Evolutionary conservation across 768 basidiomycete genomes (phyloP).

Genomic region (Lyophyllum semitale): DNA sequence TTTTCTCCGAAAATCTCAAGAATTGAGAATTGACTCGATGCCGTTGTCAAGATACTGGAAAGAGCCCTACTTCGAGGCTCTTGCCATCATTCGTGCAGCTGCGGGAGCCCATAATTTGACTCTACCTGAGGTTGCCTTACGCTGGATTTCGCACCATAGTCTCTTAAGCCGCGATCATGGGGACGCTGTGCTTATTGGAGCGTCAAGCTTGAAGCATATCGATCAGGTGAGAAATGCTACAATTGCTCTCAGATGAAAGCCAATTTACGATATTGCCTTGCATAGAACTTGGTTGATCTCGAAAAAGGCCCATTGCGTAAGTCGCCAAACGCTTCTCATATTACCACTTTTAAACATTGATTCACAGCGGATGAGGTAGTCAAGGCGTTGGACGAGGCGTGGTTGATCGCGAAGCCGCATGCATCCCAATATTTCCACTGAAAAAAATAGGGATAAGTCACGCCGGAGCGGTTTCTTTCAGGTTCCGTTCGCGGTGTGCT

Average conservation of each 20-base stretch:
- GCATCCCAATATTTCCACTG: slow-evolving; percentile 5
- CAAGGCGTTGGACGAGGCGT: slow-evolving; percentile 16
- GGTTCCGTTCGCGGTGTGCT: too few species aligned
- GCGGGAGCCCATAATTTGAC: slow-evolving; percentile 35
- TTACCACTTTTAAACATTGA: background rate
- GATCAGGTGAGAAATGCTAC: slow-evolving; percentile 24
- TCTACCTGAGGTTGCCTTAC: slow-evolving; percentile 43
- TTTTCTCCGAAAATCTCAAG: background rate
- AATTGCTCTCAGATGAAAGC: background rate
- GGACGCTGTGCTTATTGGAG: slow-evolving; percentile 47
- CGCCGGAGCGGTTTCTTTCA: too few species aligned
- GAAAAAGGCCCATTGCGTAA: slow-evolving; percentile 27
- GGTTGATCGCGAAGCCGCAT: slow-evolving; percentile 9
- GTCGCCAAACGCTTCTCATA: background rate
- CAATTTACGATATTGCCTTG: background rate
- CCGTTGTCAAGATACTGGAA: slow-evolving; percentile 25
- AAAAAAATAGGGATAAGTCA: too few species aligned
- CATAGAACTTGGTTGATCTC: slow-evolving; percentile 25
- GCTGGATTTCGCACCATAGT: slow-evolving; percentile 50
- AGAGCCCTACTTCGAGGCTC: slow-evolving; percentile 23
- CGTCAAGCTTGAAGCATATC: slow-evolving; percentile 40
- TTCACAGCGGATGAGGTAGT: slow-evolving; percentile 14
- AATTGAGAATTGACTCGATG: background rate
- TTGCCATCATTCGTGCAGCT: slow-evolving; percentile 16
- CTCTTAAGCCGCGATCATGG: slow-evolving; percentile 31